Evolutionary conservation across 768 basidiomycete species (phyloP), one percentile per base, ranked within the genome.

Genomic region (Podaxis sp.): DNA sequence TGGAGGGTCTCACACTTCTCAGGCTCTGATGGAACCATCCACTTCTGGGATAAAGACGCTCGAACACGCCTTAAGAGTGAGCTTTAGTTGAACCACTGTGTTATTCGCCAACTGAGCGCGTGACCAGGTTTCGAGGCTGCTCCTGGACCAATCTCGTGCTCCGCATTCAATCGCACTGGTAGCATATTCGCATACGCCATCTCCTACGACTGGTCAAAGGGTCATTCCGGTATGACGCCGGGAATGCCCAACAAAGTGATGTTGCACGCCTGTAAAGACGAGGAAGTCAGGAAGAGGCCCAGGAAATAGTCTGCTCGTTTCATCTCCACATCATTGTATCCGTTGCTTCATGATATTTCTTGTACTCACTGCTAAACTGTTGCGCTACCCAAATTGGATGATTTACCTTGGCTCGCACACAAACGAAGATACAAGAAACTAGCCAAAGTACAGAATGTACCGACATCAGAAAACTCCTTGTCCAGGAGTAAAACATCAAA

Each of bases 21-120:
- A 90, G 90, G 90, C 9, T 82, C 90, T 47, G 93, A 95, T 66
- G 93, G 93, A 19, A 89, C 89, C 2, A 88, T 95, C 72, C 90
- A 93, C 81, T 93, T 91, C 74, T 96, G 94, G 94, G 94, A 97
- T 75, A 95, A 94, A 76, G 91, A 96, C 67, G 88, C 91, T 7
- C 89, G 94, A 62, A 94, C 91, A 6, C 88, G 96, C 43, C 83
- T 98, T 77, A 97, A 96, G 78, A 87, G 94, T 95, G 67, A 53
- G 82, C 74, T 22, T 24, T 12, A 50, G 24, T 43, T 22, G 7
- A 29, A 50, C n/a, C 46, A 55, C 33, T 47, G 58, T 27, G 33
- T 33, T 55, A 19, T 49, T 25, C 49, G 17, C 63, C 63, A 19
- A 27, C 24, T 59, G 38, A 27, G 13, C 2, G 2, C 25, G 22